Base-by-base conservation (phyloP, 2,329 filamentous ascomycete species). In the Diplodia sapinea region DNA sequence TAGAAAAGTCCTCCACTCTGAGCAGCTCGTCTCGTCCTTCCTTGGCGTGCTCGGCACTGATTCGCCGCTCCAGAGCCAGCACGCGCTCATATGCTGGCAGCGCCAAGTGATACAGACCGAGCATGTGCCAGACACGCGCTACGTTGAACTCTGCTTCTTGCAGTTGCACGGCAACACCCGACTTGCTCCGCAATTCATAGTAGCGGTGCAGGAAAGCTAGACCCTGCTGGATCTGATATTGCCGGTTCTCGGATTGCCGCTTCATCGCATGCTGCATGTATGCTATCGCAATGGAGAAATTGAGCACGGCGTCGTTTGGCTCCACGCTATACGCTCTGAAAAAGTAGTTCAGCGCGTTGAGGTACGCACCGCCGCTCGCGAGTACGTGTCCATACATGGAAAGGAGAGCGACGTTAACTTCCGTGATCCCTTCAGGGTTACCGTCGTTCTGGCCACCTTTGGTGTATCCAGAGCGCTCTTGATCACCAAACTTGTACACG, bases 241-340 rank as follows among this genome's bases (percentile, higher is more conserved):
- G 94, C 1, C 95, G 85, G 76, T 98, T 98, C 57, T 94, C 92
- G 0, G 91, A 89, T 77, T 96, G 92, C 2, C 94, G 87, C 78
- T 98, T 97, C 74, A 97, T 86, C 0, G 91, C 90, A 76, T 95
- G 91, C 77, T 97, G 92, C 49, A 97, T 87, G 77, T 97, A 98
- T 36, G 90, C 73, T 3, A 77, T 69, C 9, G 90, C 93, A 29
- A 97, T 89, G 72, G 88, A 91, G 12, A 99, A 85, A 70, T 93
- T 90, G 70, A 97, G 86, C 73, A 92, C 88, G 0, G 90, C 86
- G 74, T 97, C 96, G 8, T 85, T 79, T 0, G 91, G 90, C 71
- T 93, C 89, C 2, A 97, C 80, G 1, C 91, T 87, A 66, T 80
- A 78, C 9, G 82, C 83, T 40, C 84, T 81, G 73, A 94, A 88